Evolutionary conservation across 2,329 filamentous ascomycete species (phyloP).

Genomic region (Endocalyx cinctus): DNA sequence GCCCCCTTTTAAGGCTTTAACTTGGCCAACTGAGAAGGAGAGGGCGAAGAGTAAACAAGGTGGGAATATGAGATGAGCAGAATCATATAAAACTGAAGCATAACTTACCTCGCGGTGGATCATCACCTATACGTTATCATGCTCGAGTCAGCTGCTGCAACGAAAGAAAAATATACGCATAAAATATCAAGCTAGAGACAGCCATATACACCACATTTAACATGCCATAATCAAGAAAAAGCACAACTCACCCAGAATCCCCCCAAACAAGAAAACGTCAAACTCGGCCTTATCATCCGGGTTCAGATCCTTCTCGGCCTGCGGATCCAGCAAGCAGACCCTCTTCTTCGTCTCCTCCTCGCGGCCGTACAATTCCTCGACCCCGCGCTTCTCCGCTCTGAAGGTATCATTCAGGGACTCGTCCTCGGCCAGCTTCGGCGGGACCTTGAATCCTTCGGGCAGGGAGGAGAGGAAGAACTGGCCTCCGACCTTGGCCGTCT

Average conservation of each 20-base stretch:
- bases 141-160: too few species aligned
- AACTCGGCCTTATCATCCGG: slow-evolving; percentile 80
- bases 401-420: slow-evolving; percentile 63
- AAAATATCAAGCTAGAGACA: too few species aligned
- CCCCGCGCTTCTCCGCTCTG: slow-evolving; percentile 67
- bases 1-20: too few species aligned
- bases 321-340: slow-evolving; percentile 86
- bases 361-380: slow-evolving; percentile 69
- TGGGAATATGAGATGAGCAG: not conserved
- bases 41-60: not conserved
- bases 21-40: too few species aligned
- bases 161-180: too few species aligned
- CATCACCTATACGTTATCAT: slow-evolving; percentile 61
- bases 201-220: too few species aligned
- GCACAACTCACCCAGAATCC: slow-evolving; percentile 71
- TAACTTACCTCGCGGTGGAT: slow-evolving; percentile 80
- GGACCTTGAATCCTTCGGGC: slow-evolving; percentile 63
- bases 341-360: slow-evolving; percentile 56
- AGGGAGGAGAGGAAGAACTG: slow-evolving; percentile 81
- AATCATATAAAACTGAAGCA: not conserved
- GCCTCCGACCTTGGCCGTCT: slow-evolving; percentile 63
- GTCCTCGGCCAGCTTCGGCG: slow-evolving; percentile 48
- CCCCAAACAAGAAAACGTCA: slow-evolving; percentile 91
- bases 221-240: slow-evolving; percentile 1
- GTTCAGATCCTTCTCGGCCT: slow-evolving; percentile 72